Base-by-base conservation (phyloP, 805 yeast species). In the Tetrapisispora pingtungensis region DNA sequence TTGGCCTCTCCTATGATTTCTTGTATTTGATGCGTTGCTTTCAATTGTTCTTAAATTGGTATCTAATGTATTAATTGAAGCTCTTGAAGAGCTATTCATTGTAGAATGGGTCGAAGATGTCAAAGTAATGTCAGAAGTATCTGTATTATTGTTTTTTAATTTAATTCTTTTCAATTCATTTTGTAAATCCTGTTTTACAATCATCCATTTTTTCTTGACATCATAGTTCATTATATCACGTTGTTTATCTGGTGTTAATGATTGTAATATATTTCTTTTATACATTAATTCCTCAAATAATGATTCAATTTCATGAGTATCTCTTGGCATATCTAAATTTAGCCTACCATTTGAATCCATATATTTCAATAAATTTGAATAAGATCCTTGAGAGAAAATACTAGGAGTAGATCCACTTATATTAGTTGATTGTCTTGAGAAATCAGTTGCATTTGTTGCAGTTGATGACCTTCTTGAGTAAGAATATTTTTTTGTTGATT, bases 191-290 rank as follows among this genome's bases (percentile, higher is more conserved):
- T 89, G 97, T 51, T 83, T 78, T 34, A 89, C 81, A 51, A 89
- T 72, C 81, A 85, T 80, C 95, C 96, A 88, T 64, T 90, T 90
- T 55, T 87, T 85, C 40, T 82, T 85, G 0, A 77, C 67, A 36
- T 83, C 75, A 58, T 83, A 88, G 52, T 74, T 75, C 55, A 77
- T 71, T 84, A 90, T 79, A 57, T 85, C 93, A 45, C 70, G 74
- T 51, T 80, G 80, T 3, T 93, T 95, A 42, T 75, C 76, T 22
- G 76, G 77, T 0, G 96, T 85, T 28, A 83, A 66, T 35, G 72
- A 66, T 48, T 72, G 77, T 64, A 86, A 83, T 15, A 62, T 57
- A 59, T 89, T 94, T 55, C 96, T 76, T 53, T 80, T 78, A 42
- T 77, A 80, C 90, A 89, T 83, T 48, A 89, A 74, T 46, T 82